Conservation (phyloP, 305 asterid species). For the Petunia hybrid region DNA sequence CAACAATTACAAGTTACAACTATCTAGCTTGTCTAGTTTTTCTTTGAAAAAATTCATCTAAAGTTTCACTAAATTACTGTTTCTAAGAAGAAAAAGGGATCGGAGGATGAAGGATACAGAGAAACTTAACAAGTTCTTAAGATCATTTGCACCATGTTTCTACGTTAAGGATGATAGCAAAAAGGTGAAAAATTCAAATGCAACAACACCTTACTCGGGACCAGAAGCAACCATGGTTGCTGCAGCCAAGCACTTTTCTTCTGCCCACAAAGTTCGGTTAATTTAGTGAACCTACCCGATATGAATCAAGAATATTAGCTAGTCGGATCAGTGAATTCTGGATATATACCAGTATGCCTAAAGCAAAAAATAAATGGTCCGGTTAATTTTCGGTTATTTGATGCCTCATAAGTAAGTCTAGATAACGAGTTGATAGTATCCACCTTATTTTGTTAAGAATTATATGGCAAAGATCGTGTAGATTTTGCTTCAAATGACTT, state of each 20-base stretch:
- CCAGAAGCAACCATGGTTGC: slow-evolving; percentile 41
- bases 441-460: too few species aligned
- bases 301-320: too few species aligned
- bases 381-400: too few species aligned
- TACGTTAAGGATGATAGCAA: neutral
- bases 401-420: too few species aligned
- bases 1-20: neutral
- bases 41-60: too few species aligned
- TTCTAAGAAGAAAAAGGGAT: neutral
- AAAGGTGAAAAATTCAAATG: neutral
- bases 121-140: slow-evolving; percentile 19
- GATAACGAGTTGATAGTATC: too few species aligned
- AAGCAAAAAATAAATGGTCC: too few species aligned
- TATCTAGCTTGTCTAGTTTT: neutral
- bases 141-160: slow-evolving; percentile 26
- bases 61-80: neutral
- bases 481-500: too few species aligned
- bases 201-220: neutral
- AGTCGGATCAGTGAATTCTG: too few species aligned
- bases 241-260: slow-evolving; percentile 42
- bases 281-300: neutral
- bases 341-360: too few species aligned
- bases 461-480: too few species aligned
- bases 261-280: slow-evolving; percentile 30
- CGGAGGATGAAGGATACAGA: neutral